Evolutionary conservation across 345 rosid species (phyloP).

Genomic region (Citrus hindsii): DNA sequence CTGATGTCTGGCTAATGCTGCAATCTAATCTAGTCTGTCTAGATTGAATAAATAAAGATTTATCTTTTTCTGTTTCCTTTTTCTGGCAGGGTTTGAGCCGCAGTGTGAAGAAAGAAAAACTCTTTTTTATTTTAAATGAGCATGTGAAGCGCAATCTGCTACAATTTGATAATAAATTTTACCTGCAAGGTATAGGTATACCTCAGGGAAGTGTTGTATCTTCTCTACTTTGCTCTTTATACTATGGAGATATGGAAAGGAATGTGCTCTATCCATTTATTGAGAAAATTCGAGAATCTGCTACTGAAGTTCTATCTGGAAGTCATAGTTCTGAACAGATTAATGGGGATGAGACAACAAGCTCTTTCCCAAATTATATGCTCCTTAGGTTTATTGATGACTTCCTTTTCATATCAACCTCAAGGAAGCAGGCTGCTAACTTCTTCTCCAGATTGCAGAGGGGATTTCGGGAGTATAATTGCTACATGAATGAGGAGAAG

Average conservation of each 20-base stretch:
- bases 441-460: slow-evolving; percentile 43
- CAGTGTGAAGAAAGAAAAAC: slow-evolving; percentile 28
- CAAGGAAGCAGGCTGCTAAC: slow-evolving; percentile 55
- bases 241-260: slow-evolving; percentile 74
- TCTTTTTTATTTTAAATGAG: slow-evolving; percentile 40
- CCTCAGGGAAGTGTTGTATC: slow-evolving; percentile 86
- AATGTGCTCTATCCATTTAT: slow-evolving; percentile 68
- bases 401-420: slow-evolving; percentile 73
- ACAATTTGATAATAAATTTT: slow-evolving; percentile 47
- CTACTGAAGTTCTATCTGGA: slow-evolving; percentile 16
- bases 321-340: neutral
- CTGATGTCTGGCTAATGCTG: neutral
- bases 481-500: slow-evolving; percentile 72
- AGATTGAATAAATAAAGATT: neutral
- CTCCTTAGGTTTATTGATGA: slow-evolving; percentile 78
- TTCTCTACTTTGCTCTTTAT: slow-evolving; percentile 69
- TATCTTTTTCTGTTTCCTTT: neutral
- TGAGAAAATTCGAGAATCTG: slow-evolving; percentile 27
- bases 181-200: slow-evolving; percentile 63
- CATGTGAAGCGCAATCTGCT: slow-evolving; percentile 62
- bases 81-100: slow-evolving; percentile 36
- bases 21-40: too few species aligned
- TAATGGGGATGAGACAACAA: slow-evolving; percentile 15
- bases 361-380: slow-evolving; percentile 32
- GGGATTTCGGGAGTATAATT: slow-evolving; percentile 75